Conservation (phyloP, 1,139 yeast genomes). For the Kodamaea fungicola region DNA sequence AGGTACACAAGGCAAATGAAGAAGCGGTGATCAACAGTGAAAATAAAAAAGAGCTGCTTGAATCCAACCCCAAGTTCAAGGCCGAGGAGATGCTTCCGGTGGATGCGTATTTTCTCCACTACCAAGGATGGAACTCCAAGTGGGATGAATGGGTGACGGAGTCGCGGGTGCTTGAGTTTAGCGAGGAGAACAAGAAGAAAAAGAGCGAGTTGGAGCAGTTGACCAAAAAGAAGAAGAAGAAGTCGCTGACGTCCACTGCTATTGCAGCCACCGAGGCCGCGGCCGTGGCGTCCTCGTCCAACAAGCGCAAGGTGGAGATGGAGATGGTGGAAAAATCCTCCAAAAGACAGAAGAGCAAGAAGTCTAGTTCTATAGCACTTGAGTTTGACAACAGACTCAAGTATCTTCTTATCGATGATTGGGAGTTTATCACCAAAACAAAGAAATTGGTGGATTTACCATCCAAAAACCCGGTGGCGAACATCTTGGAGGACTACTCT, state of each 20-base stretch:
- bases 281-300: neutral
- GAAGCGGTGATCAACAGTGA: slow-evolving; percentile 41
- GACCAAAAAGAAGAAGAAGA: slow-evolving; percentile 18
- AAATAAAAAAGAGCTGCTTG: slow-evolving; percentile 29
- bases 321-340: slow-evolving; percentile 1
- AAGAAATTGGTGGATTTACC: slow-evolving; percentile 68
- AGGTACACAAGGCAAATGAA: slow-evolving; percentile 55
- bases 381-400: slow-evolving; percentile 42
- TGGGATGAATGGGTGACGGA: slow-evolving; percentile 97
- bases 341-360: slow-evolving; percentile 14
- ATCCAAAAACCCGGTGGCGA: slow-evolving; percentile 45
- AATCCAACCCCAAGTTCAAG: slow-evolving; percentile 33
- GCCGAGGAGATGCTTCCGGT: slow-evolving; percentile 29
- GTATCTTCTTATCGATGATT: slow-evolving; percentile 77
- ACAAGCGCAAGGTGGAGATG: neutral
- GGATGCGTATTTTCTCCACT: slow-evolving; percentile 69
- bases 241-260: neutral
- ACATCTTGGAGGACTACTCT: slow-evolving; percentile 48
- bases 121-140: slow-evolving; percentile 91
- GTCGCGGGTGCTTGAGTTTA: slow-evolving; percentile 65
- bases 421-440: slow-evolving; percentile 87
- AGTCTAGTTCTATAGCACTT: slow-evolving; percentile 10
- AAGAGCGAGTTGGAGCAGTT: slow-evolving; percentile 60
- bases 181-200: slow-evolving; percentile 62
- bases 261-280: neutral